phyloP scores from a whole-genome alignment of 2,329 filamentous ascomycete genomes.

The Clarireedia hainanense region DNA sequence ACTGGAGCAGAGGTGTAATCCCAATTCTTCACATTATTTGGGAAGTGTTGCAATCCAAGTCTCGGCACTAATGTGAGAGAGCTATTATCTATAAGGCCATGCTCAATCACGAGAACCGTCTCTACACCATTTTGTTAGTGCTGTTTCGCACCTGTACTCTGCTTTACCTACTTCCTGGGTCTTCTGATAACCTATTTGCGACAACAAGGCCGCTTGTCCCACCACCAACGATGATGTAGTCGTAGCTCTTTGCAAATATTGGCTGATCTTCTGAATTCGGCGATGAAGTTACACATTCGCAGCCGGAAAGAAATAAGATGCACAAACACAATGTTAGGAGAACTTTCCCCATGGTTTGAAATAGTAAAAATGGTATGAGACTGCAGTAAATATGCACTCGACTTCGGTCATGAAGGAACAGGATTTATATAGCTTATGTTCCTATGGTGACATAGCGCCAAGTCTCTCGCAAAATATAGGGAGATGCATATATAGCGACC shows the following conservation, averaged over 20 bases:
- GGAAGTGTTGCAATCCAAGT: slow-evolving; percentile 1
- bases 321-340: background rate
- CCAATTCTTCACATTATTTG: slow-evolving; percentile 5
- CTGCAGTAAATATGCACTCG: background rate
- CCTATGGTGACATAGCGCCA: no score
- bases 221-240: slow-evolving; percentile 3
- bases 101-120: slow-evolving; percentile 1
- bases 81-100: slow-evolving; percentile 1
- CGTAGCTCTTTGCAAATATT: slow-evolving; percentile 1
- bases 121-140: background rate
- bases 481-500: background rate
- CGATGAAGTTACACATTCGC: background rate
- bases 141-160: background rate
- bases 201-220: slow-evolving; percentile 21
- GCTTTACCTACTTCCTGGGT: slow-evolving; percentile 19
- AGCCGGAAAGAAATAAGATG: background rate
- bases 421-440: background rate
- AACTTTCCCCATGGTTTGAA: background rate
- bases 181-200: slow-evolving; percentile 33
- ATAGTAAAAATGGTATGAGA: background rate
- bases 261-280: background rate
- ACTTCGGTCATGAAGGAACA: background rate
- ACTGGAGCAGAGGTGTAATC: background rate
- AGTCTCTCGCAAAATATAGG: background rate
- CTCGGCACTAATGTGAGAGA: slow-evolving; percentile 1